Conservation (phyloP, 2,329 filamentous ascomycete species). For the Neoscytalidium dimidiatum region DNA sequence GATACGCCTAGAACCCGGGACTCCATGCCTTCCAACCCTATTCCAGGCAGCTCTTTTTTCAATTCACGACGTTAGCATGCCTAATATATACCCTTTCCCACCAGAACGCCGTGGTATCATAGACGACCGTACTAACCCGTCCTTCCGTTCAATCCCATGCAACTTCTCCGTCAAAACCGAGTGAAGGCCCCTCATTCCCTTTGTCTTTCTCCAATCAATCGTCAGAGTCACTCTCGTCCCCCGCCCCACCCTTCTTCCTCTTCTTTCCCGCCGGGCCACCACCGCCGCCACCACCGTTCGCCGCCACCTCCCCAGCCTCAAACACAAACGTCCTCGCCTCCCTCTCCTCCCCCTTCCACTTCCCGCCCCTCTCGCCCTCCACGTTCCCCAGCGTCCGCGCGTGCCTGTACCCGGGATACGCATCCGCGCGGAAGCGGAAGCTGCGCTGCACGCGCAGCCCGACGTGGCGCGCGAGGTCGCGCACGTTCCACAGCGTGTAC, state of each 20-base stretch:
- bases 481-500: slow-evolving; percentile 94
- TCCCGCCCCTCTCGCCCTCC: slow-evolving; percentile 42
- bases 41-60: not conserved
- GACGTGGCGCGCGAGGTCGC: slow-evolving; percentile 78
- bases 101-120: not conserved
- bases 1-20: too few species aligned
- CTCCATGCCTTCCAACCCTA: too few species aligned
- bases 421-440: slow-evolving; percentile 66
- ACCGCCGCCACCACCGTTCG: slow-evolving; percentile 20
- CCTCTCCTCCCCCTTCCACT: slow-evolving; percentile 52
- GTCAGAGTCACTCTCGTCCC: slow-evolving; percentile 4
- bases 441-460: slow-evolving; percentile 70
- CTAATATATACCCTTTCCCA: not conserved
- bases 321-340: slow-evolving; percentile 50
- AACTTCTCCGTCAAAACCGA: too few species aligned
- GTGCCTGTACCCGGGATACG: slow-evolving; percentile 75
- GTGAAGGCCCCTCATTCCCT: not conserved
- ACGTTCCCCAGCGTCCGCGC: slow-evolving; percentile 68
- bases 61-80: not conserved
- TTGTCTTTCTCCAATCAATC: not conserved
- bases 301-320: slow-evolving; percentile 30
- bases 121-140: not conserved
- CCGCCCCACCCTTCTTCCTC: slow-evolving; percentile 25
- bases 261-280: not conserved
- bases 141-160: not conserved